These are phyloP conservation scores for Beauveria sp. DNA, from an alignment of 2,329 filamentous ascomycete genomes.

Conservation along the genomic window DNA sequence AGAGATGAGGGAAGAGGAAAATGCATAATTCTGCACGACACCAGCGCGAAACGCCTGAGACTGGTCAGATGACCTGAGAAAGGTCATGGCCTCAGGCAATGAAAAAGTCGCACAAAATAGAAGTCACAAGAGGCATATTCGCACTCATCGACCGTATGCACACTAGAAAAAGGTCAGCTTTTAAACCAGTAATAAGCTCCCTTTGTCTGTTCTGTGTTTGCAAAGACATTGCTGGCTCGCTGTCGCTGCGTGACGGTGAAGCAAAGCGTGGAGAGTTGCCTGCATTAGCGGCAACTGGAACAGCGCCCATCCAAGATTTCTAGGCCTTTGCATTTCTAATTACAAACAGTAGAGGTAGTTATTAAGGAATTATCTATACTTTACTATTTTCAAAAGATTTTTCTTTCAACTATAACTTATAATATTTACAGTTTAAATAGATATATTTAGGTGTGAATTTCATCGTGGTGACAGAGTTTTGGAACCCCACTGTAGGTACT, in stretches of 20 bases:
- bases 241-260: background rate
- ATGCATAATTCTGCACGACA: background rate
- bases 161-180: background rate
- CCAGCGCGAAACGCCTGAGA: background rate
- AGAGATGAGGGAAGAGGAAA: background rate
- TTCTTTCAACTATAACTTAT: no score
- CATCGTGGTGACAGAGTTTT: no score
- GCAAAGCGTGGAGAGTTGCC: background rate
- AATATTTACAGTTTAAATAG: no score
- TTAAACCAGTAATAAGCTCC: background rate
- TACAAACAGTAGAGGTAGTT: no score
- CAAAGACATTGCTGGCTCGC: background rate
- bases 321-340: no score
- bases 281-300: background rate
- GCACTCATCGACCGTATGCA: background rate
- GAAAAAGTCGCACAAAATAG: background rate
- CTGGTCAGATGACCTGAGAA: background rate
- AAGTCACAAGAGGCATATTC: background rate
- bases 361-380: no score
- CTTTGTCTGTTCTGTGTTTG: background rate
- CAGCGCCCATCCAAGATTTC: no score
- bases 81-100: background rate
- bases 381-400: no score
- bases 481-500: no score
- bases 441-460: no score